Evolutionary conservation across 345 rosid species (phyloP), one percentile per base, ranked within the genome.

Genomic region (Reutealis trisperma): DNA sequence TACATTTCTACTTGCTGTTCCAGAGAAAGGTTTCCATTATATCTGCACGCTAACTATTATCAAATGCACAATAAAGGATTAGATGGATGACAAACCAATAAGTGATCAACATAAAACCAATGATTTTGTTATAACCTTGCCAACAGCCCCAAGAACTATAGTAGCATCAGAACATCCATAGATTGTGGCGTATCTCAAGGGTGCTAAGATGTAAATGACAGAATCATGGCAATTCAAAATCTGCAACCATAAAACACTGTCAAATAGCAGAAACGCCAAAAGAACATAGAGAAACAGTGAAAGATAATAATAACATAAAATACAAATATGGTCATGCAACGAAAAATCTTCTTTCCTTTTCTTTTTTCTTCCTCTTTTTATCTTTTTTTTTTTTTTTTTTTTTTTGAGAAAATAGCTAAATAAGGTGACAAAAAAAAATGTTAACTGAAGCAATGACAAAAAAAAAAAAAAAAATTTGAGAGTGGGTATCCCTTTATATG

Each of bases 111-210:
- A 58, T 61, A 61, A 37, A 58, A 41, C 59, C 3, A 78, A 58
- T 14, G 60, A 14, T 74, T 52, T 70, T 66, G 37, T 55, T 42
- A 70, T 75, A 87, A 96, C 99, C 99, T 96, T 96, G 85, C 99
- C 99, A 80, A 92, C 96, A 72, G 99, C 98, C 85, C 99, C 99
- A 79, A 96, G 88, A 84, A 96, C 89, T 79, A 96, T 89, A 64
- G 99, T 96, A 63, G 98, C 80, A 83, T 94, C 99, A 63, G 99
- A 96, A 87, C 97, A 94, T 83, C 99, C 99, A 81, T 96, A 92
- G 65, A 96, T 72, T 19, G 97, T 94, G 57, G 92, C 94, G 82
- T 94, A 92, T 88, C 95, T 89, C 83, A 96, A 76, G 61, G 99
- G 99, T 22, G 97, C 94, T 82, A 96, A 85, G 81, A 96, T 90